A percentile compares a stretch with the other conserved stretches of the same genome.
phyloP scores from a whole-genome alignment of 2,329 filamentous ascomycete species.

The Diaporthe vaccinii region DNA sequence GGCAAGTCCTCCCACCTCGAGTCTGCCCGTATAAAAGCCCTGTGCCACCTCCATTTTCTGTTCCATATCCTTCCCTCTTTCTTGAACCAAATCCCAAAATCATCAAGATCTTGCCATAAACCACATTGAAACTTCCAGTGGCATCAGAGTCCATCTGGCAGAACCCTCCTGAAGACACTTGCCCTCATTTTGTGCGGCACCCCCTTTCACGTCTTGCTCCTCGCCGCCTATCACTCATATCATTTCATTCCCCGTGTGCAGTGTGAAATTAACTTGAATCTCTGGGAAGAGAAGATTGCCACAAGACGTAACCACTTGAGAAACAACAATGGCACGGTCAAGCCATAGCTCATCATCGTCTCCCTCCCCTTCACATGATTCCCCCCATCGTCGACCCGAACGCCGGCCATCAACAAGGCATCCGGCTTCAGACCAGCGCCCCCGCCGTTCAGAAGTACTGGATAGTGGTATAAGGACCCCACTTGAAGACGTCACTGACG shows the following conservation, averaged over 20 bases:
- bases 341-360: not conserved
- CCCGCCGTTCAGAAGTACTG: not conserved
- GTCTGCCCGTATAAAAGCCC: slow-evolving; percentile 40
- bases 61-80: slow-evolving; percentile 27
- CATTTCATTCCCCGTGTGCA: not conserved
- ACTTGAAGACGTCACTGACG: slow-evolving; percentile 33
- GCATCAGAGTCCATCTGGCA: slow-evolving; percentile 16
- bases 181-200: not conserved
- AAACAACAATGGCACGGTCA: slow-evolving; percentile 18
- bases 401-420: slow-evolving; percentile 5
- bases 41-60: slow-evolving; percentile 23
- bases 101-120: slow-evolving; percentile 30
- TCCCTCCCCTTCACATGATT: not conserved
- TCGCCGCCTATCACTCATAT: not conserved
- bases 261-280: not conserved
- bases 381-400: not conserved
- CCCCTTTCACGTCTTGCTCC: not conserved
- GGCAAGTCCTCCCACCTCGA: slow-evolving; percentile 26
- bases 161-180: slow-evolving; percentile 23
- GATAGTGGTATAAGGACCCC: not conserved
- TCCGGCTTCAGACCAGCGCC: not conserved
- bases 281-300: not conserved
- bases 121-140: slow-evolving; percentile 32
- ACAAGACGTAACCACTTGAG: not conserved
- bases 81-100: slow-evolving; percentile 17